Conservation (phyloP, 305 asterid species). For the Rubia tinctorum region DNA sequence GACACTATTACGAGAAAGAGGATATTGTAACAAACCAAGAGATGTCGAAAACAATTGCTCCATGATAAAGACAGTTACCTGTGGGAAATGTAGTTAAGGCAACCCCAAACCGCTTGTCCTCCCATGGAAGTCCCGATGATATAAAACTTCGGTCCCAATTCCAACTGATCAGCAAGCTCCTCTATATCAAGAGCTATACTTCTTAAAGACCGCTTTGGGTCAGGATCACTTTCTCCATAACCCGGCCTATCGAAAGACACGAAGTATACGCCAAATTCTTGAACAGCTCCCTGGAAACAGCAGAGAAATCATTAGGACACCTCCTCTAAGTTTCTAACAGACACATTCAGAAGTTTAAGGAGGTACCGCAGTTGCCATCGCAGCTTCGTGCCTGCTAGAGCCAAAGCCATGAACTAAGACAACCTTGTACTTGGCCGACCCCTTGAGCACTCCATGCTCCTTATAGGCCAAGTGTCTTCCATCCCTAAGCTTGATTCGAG, state of each 20-base stretch:
- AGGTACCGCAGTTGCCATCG: conserved; percentile 49
- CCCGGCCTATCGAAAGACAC: conserved; percentile 60
- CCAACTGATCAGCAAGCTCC: conserved; percentile 66
- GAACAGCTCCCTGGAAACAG: conserved; percentile 44
- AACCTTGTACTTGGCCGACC: conserved; percentile 55
- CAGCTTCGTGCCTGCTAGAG: conserved; percentile 48
- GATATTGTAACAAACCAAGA: not conserved
- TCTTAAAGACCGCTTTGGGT: conserved; percentile 39
- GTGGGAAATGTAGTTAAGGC: conserved; percentile 76
- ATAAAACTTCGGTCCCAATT: conserved; percentile 64
- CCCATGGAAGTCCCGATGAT: conserved; percentile 77
- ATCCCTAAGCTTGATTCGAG: conserved; percentile 66
- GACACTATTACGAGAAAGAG: not conserved
- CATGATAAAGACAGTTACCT: conserved; percentile 31
- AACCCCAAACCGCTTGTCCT: conserved; percentile 79
- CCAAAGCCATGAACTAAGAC: conserved; percentile 64
- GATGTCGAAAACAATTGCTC: not conserved
- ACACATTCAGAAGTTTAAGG: conserved; percentile 9
- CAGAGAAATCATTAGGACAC: not conserved
- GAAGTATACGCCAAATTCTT: conserved; percentile 44
- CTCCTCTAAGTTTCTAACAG: not conserved
- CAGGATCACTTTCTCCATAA: conserved; percentile 63
- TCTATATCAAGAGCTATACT: conserved; percentile 68
- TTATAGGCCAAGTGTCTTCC: conserved; percentile 77
- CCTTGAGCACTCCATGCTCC: conserved; percentile 74